Percentiles rank a stretch among this genome's conserved stretches.
phyloP scores from a whole-genome alignment of 1,139 yeast genomes.

The Pichia sp. region DNA sequence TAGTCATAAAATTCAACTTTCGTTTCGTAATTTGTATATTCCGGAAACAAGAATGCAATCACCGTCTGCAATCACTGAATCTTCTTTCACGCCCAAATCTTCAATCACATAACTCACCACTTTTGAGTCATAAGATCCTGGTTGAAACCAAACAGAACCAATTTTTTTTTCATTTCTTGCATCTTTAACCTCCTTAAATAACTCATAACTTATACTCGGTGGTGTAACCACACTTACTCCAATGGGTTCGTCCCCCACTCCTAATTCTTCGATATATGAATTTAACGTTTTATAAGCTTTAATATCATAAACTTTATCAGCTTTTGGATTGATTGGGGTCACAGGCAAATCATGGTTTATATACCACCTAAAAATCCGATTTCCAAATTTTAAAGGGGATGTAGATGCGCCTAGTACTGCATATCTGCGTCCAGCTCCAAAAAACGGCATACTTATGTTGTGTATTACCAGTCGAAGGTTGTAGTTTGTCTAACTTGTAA shows the following conservation, averaged over 20 bases:
- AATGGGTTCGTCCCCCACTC: slow-evolving; percentile 33
- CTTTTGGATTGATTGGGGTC: slow-evolving; percentile 60
- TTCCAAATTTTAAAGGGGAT: slow-evolving; percentile 63
- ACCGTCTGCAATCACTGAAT: slow-evolving; percentile 44
- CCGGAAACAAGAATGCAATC: slow-evolving; percentile 70
- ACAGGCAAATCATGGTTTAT: slow-evolving; percentile 50
- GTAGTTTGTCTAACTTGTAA: too few species aligned
- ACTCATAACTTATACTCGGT: slow-evolving; percentile 48
- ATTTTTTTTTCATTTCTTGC: slow-evolving; percentile 28
- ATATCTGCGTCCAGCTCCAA: slow-evolving; percentile 30
- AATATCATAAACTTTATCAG: slow-evolving; percentile 41
- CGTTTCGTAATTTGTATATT: slow-evolving; percentile 40
- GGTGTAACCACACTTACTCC: slow-evolving; percentile 69
- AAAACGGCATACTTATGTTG: slow-evolving; percentile 9
- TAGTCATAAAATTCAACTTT: too few species aligned
- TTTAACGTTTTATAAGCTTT: slow-evolving; percentile 36
- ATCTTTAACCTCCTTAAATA: slow-evolving; percentile 37
- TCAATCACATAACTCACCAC: slow-evolving; percentile 39
- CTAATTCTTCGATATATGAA: slow-evolving; percentile 20
- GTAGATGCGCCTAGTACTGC: slow-evolving; percentile 73
- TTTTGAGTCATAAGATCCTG: slow-evolving; percentile 62
- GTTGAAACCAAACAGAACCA: slow-evolving; percentile 75
- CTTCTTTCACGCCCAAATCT: slow-evolving; percentile 36
- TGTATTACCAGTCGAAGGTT: too few species aligned
- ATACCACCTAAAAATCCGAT: slow-evolving; percentile 68